Base-by-base conservation (phyloP, 257 asterid genomes). In the Fraxinus quadrangulata region DNA sequence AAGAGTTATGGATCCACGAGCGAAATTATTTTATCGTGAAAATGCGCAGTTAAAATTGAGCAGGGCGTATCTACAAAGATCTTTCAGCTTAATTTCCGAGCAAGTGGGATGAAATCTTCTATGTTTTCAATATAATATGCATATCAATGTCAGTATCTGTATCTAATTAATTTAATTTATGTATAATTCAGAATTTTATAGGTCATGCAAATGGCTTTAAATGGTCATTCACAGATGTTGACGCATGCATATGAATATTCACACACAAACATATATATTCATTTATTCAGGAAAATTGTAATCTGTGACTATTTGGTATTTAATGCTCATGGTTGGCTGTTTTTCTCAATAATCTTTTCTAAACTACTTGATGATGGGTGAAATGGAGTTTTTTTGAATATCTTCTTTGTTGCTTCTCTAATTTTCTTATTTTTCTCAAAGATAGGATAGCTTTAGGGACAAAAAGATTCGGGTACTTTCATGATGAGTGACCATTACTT, bases 401-500 rank as follows among this genome's bases (percentile, higher is more conserved):
- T n/a, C 66, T 54, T 16, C 10, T 75, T 39, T 39, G 37, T 68
- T 49, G 33, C 36, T 37, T 17, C 80, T 42, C n/a, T 31, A 72
- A 70, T 9, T 39, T 70, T 37, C 16, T 2, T 70, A 7, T 39
- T 23, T n/a, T 2, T 6, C 56, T 23, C 12, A 9, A 21, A 71
- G 74, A 61, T 56, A 78, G 81, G 81, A 47, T 74, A 47, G 17
- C 71, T 2, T 39, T 71, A 19, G 61, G 82, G 78, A 67, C 92
- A 6, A 88, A 82, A 83, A 78, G 78, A 74, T 11, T 78, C 77
- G 67, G 75, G 47, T 1, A 17, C 82, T 33, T 84, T 69, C 72
- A 85, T 80, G 86, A 87, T 84, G 61, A 79, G 70, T 47, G 89
- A 89, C 82, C 87, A 84, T 77, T 80, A 78, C 84, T 59, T 89